These are phyloP conservation scores for Prunus persica DNA, from an alignment of 306 rosid genomes.

Conservation along the genomic window Prunus_persica_NCBIv2 NC_034009.1:22846001-22846500, in stretches of 20 bases:
- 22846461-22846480: neutral
- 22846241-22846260: conserved; percentile 73
- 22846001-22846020: conserved; percentile 50
- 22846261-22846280: conserved; percentile 57
- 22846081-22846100: conserved; percentile 50
- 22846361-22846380: neutral
- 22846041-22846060: conserved; percentile 51
- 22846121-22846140: conserved; percentile 61
- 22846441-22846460: neutral
- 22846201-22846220: conserved; percentile 49
- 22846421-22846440: neutral
- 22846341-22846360: conserved; percentile 55
- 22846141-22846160: conserved; percentile 37
- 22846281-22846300: conserved; percentile 41
- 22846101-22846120: conserved; percentile 66
- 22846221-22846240: conserved; percentile 31
- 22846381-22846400: neutral
- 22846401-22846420: neutral
- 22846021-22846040: conserved; percentile 51
- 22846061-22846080: conserved; percentile 58
- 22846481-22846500: neutral
- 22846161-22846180: conserved; percentile 54
- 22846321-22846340: conserved; percentile 68
- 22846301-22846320: conserved; percentile 35
- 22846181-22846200: conserved; percentile 54